phyloP scores from a whole-genome alignment of 2,329 filamentous ascomycete genomes.

The Massarina eburnea region DNA sequence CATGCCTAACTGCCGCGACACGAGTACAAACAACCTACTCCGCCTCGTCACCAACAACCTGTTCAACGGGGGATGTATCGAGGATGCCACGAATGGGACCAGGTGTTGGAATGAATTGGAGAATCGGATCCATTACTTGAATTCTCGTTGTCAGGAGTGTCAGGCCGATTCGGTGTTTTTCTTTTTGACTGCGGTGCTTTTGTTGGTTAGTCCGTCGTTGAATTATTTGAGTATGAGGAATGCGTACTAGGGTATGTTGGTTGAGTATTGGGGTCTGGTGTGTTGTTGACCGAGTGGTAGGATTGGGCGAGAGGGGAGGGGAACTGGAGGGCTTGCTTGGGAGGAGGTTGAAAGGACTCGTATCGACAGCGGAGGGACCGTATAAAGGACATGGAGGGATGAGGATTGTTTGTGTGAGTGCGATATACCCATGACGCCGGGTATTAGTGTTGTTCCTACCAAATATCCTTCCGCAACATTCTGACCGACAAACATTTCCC shows the following conservation, averaged over 20 bases:
- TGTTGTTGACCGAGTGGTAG: too few species aligned
- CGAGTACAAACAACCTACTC: not conserved
- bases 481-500: too few species aligned
- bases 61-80: conserved; percentile 16
- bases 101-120: not conserved
- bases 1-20: conserved; percentile 8
- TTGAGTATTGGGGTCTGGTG: too few species aligned
- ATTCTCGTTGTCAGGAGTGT: conserved; percentile 14
- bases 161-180: conserved; percentile 21
- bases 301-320: too few species aligned
- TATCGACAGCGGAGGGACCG: too few species aligned
- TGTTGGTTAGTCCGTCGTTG: conserved; percentile 7
- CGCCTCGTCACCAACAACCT: conserved; percentile 12
- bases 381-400: too few species aligned
- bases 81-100: not conserved
- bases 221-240: conserved; percentile 7
- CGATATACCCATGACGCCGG: too few species aligned
- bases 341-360: too few species aligned
- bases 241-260: not conserved
- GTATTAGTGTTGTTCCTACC: too few species aligned
- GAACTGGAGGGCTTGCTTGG: too few species aligned
- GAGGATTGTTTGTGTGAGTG: too few species aligned
- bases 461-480: too few species aligned
- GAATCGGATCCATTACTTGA: conserved; percentile 4
- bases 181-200: conserved; percentile 14